phyloP scores from a whole-genome alignment of 768 basidiomycete genomes.

The Boletus fagicola region DNA sequence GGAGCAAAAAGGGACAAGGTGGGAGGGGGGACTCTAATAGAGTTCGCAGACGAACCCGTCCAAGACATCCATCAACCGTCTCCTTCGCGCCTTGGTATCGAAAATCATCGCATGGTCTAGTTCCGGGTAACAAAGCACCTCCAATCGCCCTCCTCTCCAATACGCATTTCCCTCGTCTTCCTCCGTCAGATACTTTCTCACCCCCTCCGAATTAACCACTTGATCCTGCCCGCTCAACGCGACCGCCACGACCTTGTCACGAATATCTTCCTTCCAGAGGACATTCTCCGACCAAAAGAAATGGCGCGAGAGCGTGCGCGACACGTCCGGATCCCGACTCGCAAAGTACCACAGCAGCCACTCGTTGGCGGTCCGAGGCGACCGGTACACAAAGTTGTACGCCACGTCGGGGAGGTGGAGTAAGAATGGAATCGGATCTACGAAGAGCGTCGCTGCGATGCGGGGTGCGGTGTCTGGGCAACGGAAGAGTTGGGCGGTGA shows the following conservation, averaged over 20 bases:
- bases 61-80: constrained; percentile 33
- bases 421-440: constrained; percentile 67
- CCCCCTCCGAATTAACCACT: constrained; percentile 40
- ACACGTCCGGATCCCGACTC: constrained; percentile 60
- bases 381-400: constrained; percentile 64
- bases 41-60: constrained; percentile 27
- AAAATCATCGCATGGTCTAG: constrained; percentile 46
- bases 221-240: constrained; percentile 42
- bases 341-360: constrained; percentile 72
- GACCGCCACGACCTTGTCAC: constrained; percentile 32
- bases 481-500: constrained; percentile 54
- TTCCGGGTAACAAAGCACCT: constrained; percentile 39
- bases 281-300: constrained; percentile 69
- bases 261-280: constrained; percentile 58
- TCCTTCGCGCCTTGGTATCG: constrained; percentile 27
- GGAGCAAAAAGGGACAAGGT: background rate
- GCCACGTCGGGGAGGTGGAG: constrained; percentile 62
- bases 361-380: constrained; percentile 50
- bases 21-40: background rate
- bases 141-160: constrained; percentile 34
- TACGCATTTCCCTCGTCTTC: constrained; percentile 17
- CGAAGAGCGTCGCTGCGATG: constrained; percentile 47
- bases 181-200: constrained; percentile 41
- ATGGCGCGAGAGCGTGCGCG: constrained; percentile 53
- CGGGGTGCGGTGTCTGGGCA: constrained; percentile 30